Percentiles rank a stretch among this genome's conserved stretches.
Conservation (phyloP, 805 yeast species). For the Gaillardinia entomophila region DNA sequence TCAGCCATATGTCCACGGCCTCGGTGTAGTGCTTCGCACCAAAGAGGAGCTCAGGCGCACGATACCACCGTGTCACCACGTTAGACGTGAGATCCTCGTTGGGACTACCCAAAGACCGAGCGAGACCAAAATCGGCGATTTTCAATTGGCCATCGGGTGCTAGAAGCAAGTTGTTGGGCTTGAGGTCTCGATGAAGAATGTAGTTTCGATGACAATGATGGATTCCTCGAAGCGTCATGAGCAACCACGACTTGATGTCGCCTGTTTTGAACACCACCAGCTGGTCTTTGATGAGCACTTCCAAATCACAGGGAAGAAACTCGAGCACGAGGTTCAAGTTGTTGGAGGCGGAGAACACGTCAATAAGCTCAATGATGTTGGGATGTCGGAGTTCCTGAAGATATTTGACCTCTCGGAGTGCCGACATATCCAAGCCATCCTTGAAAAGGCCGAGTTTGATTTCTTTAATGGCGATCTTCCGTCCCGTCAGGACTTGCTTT, state of each 20-base stretch:
- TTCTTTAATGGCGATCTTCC: slow-evolving; percentile 86
- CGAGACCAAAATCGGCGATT: slow-evolving; percentile 96
- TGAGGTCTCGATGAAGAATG: slow-evolving; percentile 86
- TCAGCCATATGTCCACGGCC: slow-evolving; percentile 41
- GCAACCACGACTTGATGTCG: slow-evolving; percentile 88
- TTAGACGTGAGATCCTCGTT: slow-evolving; percentile 79
- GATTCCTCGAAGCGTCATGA: slow-evolving; percentile 91
- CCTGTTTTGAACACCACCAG: slow-evolving; percentile 72
- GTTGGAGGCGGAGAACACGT: slow-evolving; percentile 67
- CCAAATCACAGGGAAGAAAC: slow-evolving; percentile 88
- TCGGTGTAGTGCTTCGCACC: slow-evolving; percentile 41
- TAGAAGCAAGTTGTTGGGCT: slow-evolving; percentile 83
- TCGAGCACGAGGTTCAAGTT: slow-evolving; percentile 85
- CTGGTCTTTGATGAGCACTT: slow-evolving; percentile 79
- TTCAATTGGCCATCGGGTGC: slow-evolving; percentile 86
- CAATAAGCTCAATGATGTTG: slow-evolving; percentile 82
- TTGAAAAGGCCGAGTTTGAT: slow-evolving; percentile 91
- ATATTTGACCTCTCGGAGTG: slow-evolving; percentile 87
- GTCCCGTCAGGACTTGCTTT: slow-evolving; percentile 44
- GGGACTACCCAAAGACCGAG: slow-evolving; percentile 72
- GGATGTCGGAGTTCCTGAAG: slow-evolving; percentile 70
- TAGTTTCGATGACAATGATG: slow-evolving; percentile 93
- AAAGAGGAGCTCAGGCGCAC: slow-evolving; percentile 62
- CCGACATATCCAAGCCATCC: slow-evolving; percentile 97
- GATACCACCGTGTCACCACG: slow-evolving; percentile 96